A percentile compares a stretch with the other conserved stretches of the same genome.
phyloP scores from a whole-genome alignment of 345 rosid species.

The Salix exigua region DNA sequence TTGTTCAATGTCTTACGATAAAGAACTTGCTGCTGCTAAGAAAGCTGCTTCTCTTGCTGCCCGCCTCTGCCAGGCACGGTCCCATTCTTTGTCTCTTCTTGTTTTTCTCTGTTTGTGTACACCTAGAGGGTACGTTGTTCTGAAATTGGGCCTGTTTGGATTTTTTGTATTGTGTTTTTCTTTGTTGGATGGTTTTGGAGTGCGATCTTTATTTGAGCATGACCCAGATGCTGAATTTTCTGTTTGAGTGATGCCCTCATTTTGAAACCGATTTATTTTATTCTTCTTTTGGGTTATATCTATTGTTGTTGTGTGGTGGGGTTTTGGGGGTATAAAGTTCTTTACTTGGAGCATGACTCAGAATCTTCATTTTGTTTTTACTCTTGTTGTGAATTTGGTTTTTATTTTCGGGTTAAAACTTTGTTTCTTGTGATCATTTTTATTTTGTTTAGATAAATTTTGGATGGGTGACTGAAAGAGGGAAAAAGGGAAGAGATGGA shows the following conservation, averaged over 20 bases:
- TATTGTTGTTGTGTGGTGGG: background rate
- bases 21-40: conserved; percentile 88
- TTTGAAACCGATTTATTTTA: background rate
- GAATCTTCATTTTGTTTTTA: background rate
- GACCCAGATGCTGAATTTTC: background rate
- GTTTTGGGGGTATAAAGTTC: too few species aligned
- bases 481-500: background rate
- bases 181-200: background rate
- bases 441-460: background rate
- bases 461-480: background rate
- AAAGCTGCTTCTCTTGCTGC: conserved; percentile 86
- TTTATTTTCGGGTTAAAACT: too few species aligned
- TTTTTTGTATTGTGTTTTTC: background rate
- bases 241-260: conserved; percentile 16
- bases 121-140: too few species aligned
- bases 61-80: conserved; percentile 74
- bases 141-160: background rate
- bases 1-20: conserved; percentile 64
- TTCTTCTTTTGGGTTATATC: background rate
- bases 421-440: background rate
- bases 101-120: background rate
- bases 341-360: too few species aligned
- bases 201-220: background rate
- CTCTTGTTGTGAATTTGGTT: background rate
- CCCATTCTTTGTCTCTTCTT: background rate